Conservation (phyloP, 768 basidiomycete genomes). For the Podaxis rugospora region DNA sequence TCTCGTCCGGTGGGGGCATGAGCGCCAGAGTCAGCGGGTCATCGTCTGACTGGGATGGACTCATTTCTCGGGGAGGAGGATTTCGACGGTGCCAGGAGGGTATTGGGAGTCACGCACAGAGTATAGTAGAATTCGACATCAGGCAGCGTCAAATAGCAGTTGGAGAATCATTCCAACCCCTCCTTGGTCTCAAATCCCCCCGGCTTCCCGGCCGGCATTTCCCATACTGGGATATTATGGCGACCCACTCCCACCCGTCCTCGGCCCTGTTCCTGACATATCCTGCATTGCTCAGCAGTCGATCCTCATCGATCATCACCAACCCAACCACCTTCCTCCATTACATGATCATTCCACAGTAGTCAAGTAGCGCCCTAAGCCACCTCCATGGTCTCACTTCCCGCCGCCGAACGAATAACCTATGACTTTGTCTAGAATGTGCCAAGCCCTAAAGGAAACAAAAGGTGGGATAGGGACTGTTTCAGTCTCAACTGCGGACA, state of each 20-base stretch:
- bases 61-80: slow-evolving; percentile 15
- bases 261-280: not conserved
- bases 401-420: no score
- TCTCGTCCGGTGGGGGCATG: slow-evolving; percentile 63
- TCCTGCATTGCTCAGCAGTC: not conserved
- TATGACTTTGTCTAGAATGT: no score
- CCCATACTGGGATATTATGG: not conserved
- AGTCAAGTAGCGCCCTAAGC: no score
- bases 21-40: slow-evolving; percentile 62
- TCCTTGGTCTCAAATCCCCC: not conserved
- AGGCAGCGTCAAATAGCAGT: slow-evolving; percentile 8
- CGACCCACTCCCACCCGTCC: not conserved
- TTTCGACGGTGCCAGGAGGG: slow-evolving; percentile 6
- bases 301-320: not conserved
- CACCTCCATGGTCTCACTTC: no score
- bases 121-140: slow-evolving; percentile 6
- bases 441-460: no score
- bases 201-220: not conserved
- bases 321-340: not conserved
- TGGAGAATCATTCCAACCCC: not conserved
- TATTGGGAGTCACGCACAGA: slow-evolving; percentile 9
- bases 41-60: slow-evolving; percentile 33
- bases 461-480: no score
- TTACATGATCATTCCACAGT: no score
- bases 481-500: no score